These are phyloP conservation scores for Umbelopsis sp. DNA, from an alignment of 192 early-diverging fungal genomes.

Conservation along the genomic window DNA sequence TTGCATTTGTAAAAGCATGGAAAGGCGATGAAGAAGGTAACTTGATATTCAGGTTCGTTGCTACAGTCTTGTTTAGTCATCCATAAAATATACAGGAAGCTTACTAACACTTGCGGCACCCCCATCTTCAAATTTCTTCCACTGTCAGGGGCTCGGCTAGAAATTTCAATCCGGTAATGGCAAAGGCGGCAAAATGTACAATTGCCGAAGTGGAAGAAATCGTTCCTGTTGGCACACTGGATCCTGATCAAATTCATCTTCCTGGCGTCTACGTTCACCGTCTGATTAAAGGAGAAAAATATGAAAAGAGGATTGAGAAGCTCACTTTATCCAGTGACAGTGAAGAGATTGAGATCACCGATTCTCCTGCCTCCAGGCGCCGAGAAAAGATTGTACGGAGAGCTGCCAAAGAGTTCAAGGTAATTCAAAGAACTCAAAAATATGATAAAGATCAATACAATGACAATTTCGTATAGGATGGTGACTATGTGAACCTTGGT, in stretches of 20 bases:
- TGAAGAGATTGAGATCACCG: constrained; percentile 34
- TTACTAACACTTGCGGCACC: not conserved
- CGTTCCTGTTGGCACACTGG: constrained; percentile 67
- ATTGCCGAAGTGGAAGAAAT: constrained; percentile 84
- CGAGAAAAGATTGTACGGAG: constrained; percentile 74
- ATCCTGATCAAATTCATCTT: constrained; percentile 73
- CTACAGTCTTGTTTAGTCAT: not conserved
- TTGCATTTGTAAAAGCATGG: constrained; percentile 82
- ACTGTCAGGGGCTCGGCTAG: constrained; percentile 51
- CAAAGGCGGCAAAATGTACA: constrained; percentile 70
- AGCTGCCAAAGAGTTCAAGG: constrained; percentile 77
- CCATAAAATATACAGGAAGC: not conserved
- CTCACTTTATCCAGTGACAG: constrained; percentile 54
- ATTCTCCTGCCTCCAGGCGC: constrained; percentile 36
- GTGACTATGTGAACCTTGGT: constrained; percentile 58
- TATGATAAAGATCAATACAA: constrained; percentile 26
- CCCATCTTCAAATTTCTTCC: no score
- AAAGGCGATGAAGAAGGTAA: constrained; percentile 82
- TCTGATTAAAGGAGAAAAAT: constrained; percentile 67
- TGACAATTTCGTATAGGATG: constrained; percentile 19
- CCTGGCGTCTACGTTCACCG: constrained; percentile 75
- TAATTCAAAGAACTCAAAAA: constrained; percentile 54
- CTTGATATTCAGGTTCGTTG: constrained; percentile 58
- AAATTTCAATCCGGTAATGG: constrained; percentile 82
- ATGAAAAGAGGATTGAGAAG: constrained; percentile 76